Base-by-base conservation (phyloP, 768 basidiomycete species). In the Kwoniella dejecticola region DNA sequence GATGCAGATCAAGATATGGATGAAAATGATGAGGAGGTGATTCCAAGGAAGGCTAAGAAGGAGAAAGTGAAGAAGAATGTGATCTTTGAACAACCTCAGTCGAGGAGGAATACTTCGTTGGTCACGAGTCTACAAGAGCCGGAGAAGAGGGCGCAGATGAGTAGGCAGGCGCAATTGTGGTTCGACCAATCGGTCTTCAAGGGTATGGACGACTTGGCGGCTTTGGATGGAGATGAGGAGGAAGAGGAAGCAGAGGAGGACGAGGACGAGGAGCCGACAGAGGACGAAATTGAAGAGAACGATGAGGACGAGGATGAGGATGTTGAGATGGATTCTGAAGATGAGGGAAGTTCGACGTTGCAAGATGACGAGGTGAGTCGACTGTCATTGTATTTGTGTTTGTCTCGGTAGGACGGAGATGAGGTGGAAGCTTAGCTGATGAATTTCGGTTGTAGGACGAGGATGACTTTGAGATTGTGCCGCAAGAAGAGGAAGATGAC, bases 121-220 rank as follows among this genome's bases (percentile, higher is more conserved):
- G 74, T 85, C 36, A 82, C 83, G 2, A 81, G 83, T 30, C 80
- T 85, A 31, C 81, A 82, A 19, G 77, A 77, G 44, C 59, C 70
- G 19, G 73, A 75, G 59, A 61, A 79, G 30, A 31, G 72, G 38
- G 75, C 76, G 4, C 77, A 79, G 54, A 79, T 81, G 74, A 78
- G 73, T 49, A 72, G 79, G 23, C 77, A 87, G 45, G 85, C 92
- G 1, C 84, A 88, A 69, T 77, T 97, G n/a, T 99, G 96, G 96
- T 99, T 97, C 80, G 88, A 89, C 66, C 95, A 96, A 79, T 88
- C 89, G 52, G 79, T 96, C 44, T 99, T 99, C 82, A 83, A 86
- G 50, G 88, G 84, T 23, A 74, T 83, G 1, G 77, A 85, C 6
- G 85, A 84, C 29, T 66, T 82, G 24, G 78, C 76, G 10, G 76